phyloP scores from a whole-genome alignment of 352 stramenopile genomes.

The Globisporangium barbulae region DNA sequence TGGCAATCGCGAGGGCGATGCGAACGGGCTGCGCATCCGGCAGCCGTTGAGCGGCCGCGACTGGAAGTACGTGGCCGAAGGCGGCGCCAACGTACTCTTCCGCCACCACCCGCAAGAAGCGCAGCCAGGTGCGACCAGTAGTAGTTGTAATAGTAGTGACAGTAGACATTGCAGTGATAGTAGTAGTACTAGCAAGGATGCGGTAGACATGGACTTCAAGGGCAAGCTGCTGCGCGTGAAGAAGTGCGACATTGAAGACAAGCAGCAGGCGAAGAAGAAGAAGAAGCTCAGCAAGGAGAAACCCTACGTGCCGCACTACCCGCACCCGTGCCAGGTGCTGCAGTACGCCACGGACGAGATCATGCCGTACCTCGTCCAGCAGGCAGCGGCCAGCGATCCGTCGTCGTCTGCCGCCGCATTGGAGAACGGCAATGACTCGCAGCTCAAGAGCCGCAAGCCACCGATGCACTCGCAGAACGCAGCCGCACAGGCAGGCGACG shows the following conservation, averaged over 20 bases:
- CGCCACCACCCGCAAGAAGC: slow-evolving; percentile 44
- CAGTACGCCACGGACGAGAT: slow-evolving; percentile 76
- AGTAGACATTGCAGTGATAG: neutral
- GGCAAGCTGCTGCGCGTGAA: slow-evolving; percentile 82
- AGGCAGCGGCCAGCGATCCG: slow-evolving; percentile 15
- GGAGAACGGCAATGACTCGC: neutral
- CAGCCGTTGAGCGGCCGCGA: slow-evolving; percentile 40
- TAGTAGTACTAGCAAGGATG: neutral
- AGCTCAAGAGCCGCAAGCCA: neutral
- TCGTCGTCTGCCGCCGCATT: neutral
- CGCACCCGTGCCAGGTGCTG: slow-evolving; percentile 59
- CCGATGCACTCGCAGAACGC: neutral
- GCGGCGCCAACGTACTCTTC: slow-evolving; percentile 84
- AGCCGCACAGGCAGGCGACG: neutral
- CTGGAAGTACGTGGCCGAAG: slow-evolving; percentile 88
- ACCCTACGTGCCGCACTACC: slow-evolving; percentile 58
- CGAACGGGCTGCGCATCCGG: slow-evolving; percentile 15
- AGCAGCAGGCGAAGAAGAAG: slow-evolving; percentile 25
- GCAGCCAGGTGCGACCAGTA: neutral
- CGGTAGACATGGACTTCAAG: slow-evolving; percentile 37
- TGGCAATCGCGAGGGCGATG: neutral
- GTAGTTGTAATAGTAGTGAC: neutral
- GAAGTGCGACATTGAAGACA: slow-evolving; percentile 59
- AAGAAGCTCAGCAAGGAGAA: slow-evolving; percentile 20
- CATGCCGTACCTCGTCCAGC: slow-evolving; percentile 58